Conservation (phyloP, 108 stramenopile species). For the Skeletonema grethae region DNA sequence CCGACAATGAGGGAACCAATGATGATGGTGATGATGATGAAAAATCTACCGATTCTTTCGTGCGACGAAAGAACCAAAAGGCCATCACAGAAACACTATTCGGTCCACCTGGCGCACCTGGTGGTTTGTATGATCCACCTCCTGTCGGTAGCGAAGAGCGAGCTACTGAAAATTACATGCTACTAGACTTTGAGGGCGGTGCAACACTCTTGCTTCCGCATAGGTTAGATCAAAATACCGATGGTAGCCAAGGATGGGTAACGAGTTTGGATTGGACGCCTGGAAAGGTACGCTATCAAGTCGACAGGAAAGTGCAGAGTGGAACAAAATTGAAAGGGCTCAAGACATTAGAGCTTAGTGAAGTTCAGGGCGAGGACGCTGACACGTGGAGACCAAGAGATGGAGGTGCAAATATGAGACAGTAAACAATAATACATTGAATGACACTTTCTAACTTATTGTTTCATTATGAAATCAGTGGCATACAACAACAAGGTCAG, state of each 20-base stretch:
- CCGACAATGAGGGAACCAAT: slow-evolving; percentile 22
- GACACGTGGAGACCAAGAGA: slow-evolving; percentile 81
- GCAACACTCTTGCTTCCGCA: slow-evolving; percentile 80
- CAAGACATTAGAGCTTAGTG: slow-evolving; percentile 81
- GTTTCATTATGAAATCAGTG: too few relatives aligned
- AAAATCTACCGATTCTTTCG: slow-evolving; percentile 11
- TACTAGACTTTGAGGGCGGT: slow-evolving; percentile 81
- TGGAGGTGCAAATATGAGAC: slow-evolving; percentile 75
- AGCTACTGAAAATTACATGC: slow-evolving; percentile 66
- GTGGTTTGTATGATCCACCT: slow-evolving; percentile 88
- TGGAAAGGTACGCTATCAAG: slow-evolving; percentile 79
- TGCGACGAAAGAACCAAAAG: slow-evolving; percentile 35
- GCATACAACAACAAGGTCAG: too few relatives aligned
- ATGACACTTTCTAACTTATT: neutral
- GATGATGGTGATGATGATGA: slow-evolving; percentile 19
- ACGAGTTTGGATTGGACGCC: slow-evolving; percentile 89
- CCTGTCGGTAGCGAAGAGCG: slow-evolving; percentile 75
- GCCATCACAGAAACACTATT: slow-evolving; percentile 52
- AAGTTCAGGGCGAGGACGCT: slow-evolving; percentile 77
- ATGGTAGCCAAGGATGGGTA: slow-evolving; percentile 66
- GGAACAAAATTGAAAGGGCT: slow-evolving; percentile 70
- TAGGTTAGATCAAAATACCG: slow-evolving; percentile 67
- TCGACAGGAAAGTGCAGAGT: slow-evolving; percentile 77
- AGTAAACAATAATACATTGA: slow-evolving; percentile 32
- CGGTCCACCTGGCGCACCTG: slow-evolving; percentile 78